Conservation (phyloP, 192 early-diverging fungal genomes). For the Coemansia sp. region DNA sequence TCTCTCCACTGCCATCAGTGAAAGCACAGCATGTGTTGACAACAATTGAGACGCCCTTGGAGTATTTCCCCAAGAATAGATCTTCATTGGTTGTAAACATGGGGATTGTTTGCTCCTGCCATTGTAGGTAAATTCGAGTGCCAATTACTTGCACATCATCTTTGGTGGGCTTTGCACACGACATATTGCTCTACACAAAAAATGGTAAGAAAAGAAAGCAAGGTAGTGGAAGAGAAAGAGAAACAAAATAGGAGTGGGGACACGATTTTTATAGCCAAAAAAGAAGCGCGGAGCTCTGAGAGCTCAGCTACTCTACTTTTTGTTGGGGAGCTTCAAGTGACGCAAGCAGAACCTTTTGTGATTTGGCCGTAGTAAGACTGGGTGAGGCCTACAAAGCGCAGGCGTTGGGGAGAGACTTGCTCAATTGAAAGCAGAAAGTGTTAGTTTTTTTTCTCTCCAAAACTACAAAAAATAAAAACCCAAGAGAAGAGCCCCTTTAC, state of each 20-base stretch:
- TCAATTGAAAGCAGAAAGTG: too few species aligned
- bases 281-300: too few species aligned
- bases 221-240: background rate
- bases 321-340: too few species aligned
- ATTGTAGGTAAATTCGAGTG: background rate
- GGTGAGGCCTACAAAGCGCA: too few species aligned
- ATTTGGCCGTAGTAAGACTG: too few species aligned
- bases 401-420: too few species aligned
- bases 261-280: background rate
- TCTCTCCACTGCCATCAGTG: background rate
- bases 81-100: background rate
- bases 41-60: background rate
- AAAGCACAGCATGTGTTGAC: background rate
- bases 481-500: too few species aligned
- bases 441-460: too few species aligned
- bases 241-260: slow-evolving; percentile 1
- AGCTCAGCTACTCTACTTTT: too few species aligned
- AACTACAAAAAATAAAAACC: too few species aligned
- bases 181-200: background rate
- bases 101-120: background rate
- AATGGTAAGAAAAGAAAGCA: background rate
- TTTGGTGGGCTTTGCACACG: background rate
- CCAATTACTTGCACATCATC: background rate
- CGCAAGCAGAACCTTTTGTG: too few species aligned
- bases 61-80: background rate